phyloP scores from a whole-genome alignment of 2,329 filamentous ascomycete species.

The Xylariaceae sp. region DNA sequence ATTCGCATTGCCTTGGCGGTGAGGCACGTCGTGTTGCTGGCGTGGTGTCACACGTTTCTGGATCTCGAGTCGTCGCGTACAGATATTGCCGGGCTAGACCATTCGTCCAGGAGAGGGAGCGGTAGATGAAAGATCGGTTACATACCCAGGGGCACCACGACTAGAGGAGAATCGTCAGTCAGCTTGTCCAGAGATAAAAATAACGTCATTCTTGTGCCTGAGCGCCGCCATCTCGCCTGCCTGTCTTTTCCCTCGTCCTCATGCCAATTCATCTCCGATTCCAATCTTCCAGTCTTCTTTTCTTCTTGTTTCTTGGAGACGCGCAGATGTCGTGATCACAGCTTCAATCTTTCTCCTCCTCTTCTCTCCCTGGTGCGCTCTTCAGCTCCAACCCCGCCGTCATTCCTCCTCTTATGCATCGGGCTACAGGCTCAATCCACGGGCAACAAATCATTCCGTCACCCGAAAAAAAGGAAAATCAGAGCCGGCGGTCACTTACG shows the following conservation, averaged over 20 bases:
- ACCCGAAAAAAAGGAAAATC: constrained; percentile 1
- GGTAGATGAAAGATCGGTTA: not conserved
- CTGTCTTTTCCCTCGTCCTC: not conserved
- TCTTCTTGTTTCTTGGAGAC: no score
- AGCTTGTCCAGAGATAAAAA: not conserved
- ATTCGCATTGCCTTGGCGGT: not conserved
- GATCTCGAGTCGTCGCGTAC: constrained; percentile 9
- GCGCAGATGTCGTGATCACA: not conserved
- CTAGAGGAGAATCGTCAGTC: constrained; percentile 36
- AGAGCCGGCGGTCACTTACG: constrained; percentile 24
- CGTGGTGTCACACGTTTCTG: not conserved
- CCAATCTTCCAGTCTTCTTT: not conserved
- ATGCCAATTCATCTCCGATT: not conserved
- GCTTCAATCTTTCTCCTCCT: not conserved
- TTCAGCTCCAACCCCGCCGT: constrained; percentile 12
- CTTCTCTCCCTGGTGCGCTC: not conserved
- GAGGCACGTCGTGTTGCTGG: not conserved
- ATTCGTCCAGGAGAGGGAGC: not conserved
- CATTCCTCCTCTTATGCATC: constrained; percentile 6
- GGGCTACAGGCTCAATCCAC: not conserved
- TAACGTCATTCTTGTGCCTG: not conserved
- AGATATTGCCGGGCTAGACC: not conserved
- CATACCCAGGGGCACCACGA: constrained; percentile 71
- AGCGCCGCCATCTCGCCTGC: not conserved
- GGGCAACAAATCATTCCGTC: not conserved